A percentile compares a stretch with the other conserved stretches of the same genome.
These are phyloP conservation scores for Nicotiana knightiana DNA, from an alignment of 257 asterid genomes.

Conservation along the genomic window DNA sequence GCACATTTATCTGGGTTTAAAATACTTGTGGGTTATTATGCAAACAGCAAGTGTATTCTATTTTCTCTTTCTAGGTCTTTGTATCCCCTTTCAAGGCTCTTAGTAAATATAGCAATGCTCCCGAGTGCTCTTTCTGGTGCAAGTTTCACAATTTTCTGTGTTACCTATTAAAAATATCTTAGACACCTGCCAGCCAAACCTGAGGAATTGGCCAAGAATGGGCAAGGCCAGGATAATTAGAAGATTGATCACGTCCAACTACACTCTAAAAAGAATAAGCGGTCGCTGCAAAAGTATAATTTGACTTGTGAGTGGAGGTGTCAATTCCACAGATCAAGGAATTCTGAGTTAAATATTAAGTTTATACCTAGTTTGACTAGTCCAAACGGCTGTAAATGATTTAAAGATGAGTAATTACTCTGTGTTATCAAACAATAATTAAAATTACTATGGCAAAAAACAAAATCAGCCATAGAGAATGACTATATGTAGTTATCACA, in stretches of 20 bases:
- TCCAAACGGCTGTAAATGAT: background rate
- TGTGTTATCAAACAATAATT: background rate
- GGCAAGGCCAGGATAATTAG: background rate
- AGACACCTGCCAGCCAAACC: background rate
- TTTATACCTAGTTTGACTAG: background rate
- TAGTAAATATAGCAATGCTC: background rate
- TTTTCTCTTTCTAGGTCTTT: background rate
- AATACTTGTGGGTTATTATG: background rate
- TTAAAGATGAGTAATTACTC: background rate
- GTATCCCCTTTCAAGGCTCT: background rate
- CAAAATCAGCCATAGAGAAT: background rate
- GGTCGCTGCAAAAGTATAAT: background rate
- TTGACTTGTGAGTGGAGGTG: background rate
- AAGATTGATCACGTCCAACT: background rate
- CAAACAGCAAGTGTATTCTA: background rate
- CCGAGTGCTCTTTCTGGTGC: background rate
- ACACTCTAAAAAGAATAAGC: background rate
- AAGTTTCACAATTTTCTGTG: background rate
- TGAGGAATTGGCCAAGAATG: background rate
- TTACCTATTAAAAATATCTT: background rate
- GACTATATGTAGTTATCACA: constrained; percentile 20
- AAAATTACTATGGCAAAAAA: background rate
- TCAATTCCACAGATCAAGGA: background rate
- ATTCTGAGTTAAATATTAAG: background rate
- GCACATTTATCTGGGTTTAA: background rate